phyloP scores from a whole-genome alignment of 2,329 filamentous ascomycete genomes.

The Corynespora cassiicola region DNA sequence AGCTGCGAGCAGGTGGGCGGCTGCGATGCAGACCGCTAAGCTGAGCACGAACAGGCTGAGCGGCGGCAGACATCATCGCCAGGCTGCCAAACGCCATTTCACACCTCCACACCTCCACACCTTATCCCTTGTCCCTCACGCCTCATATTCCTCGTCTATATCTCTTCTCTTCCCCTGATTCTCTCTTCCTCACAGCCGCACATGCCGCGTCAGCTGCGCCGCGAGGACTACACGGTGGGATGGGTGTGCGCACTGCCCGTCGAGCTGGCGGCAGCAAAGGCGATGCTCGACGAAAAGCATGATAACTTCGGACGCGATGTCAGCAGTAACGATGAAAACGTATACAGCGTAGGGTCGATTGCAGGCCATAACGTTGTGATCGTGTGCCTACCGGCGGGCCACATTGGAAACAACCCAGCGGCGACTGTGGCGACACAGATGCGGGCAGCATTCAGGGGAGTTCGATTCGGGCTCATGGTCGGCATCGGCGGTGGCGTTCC shows the following conservation, averaged over 20 bases:
- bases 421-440: conserved; percentile 37
- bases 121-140: too few relatives aligned
- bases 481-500: conserved; percentile 39
- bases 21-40: too few relatives aligned
- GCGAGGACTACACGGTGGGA: conserved; percentile 34
- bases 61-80: too few relatives aligned
- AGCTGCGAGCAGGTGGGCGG: too few relatives aligned
- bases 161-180: too few relatives aligned
- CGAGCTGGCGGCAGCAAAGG: conserved; percentile 37
- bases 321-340: conserved; percentile 29
- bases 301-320: conserved; percentile 24
- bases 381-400: conserved; percentile 17
- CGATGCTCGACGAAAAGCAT: conserved; percentile 38
- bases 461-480: conserved; percentile 27
- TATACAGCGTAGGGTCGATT: conserved; percentile 4
- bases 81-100: too few relatives aligned
- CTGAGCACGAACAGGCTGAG: too few relatives aligned
- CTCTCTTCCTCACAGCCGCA: conserved; percentile 2
- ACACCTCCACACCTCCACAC: too few relatives aligned
- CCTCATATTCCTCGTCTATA: too few relatives aligned
- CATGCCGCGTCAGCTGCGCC: conserved; percentile 14
- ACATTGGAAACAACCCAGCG: conserved; percentile 35
- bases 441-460: conserved; percentile 29
- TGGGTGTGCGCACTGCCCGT: conserved; percentile 42
- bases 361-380: conserved; percentile 37